Evolutionary conservation across 148 eudicot species (phyloP), one percentile per base, ranked within the genome.

Genomic region (Heliamphora exappendiculata): DNA sequence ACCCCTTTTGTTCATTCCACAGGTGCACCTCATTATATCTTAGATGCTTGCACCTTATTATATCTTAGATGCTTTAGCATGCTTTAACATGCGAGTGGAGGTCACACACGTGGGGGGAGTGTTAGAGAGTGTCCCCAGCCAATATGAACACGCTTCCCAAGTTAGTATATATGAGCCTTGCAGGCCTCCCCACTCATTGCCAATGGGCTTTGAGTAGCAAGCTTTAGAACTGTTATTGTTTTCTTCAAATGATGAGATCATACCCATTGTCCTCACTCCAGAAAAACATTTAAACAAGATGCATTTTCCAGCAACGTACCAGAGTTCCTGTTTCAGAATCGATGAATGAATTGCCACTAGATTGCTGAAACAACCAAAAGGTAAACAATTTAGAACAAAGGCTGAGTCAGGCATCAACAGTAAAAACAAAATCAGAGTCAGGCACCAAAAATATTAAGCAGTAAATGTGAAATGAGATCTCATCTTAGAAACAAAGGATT

Each of bases 241-340:
- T 7, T 54, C 9, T 2, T 71, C 28, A 60, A 41, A 74, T n/a
- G 10, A 74, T 41, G 33, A 55, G 9, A 41, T 41, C 24, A 26
- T 37, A 55, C 19, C 66, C 13, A 16, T 22, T 9, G 28, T 13
- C 67, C 37, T 29, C 24, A 62, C 16, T 44, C 47, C 42, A 24
- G 13, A 22, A 1, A 78, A 71, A 33, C 3, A 62, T 20, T 29
- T 6, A 42, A 42, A 55, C 64, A 69, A 41, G 49, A 78, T 31
- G 20, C 39, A 62, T 44, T 36, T 42, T 20, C 67, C 49, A 71
- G 67, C 29, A 67, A 79, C 93, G 33, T 88, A 94, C 98, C 98
- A 94, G 84, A 63, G 84, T 84, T 82, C 98, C 97, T 66, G 97
- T 91, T 78, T 89, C 91, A 69, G 88, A 57, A 78, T 80, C 87